phyloP scores from a whole-genome alignment of 1,284 basidiomycete species.

The Hypsizygus ulmarius region DNA sequence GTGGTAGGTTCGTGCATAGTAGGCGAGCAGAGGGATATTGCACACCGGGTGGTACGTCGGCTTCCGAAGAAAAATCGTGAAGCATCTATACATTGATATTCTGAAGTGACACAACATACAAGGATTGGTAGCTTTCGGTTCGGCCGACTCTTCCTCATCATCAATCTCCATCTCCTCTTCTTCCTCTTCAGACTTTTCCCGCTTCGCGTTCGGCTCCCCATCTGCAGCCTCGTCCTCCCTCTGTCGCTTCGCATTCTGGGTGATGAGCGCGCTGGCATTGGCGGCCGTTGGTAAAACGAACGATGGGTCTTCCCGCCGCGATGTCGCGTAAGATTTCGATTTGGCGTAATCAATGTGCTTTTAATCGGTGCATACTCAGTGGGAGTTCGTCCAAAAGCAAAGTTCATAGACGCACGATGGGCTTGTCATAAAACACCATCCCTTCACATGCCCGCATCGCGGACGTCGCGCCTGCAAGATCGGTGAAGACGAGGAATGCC shows the following conservation, averaged over 20 bases:
- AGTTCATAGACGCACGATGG: slow-evolving; percentile 59
- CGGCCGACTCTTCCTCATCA: slow-evolving; percentile 63
- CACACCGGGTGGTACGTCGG: slow-evolving; percentile 45
- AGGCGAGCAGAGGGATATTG: slow-evolving; percentile 64
- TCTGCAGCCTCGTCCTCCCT: slow-evolving; percentile 62
- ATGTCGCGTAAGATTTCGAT: slow-evolving; percentile 79
- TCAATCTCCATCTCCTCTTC: slow-evolving; percentile 88
- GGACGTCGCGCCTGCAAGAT: slow-evolving; percentile 84
- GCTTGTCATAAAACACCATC: slow-evolving; percentile 91
- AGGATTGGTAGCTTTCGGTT: slow-evolving; percentile 32
- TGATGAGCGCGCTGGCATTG: slow-evolving; percentile 45
- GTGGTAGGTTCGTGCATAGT: slow-evolving; percentile 75
- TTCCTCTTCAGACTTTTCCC: slow-evolving; percentile 67
- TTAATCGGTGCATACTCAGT: slow-evolving; percentile 2
- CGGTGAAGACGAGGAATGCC: slow-evolving; percentile 94
- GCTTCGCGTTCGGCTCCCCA: slow-evolving; percentile 57
- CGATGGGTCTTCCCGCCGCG: slow-evolving; percentile 69
- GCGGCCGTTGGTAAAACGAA: slow-evolving; percentile 68
- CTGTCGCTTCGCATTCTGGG: slow-evolving; percentile 57
- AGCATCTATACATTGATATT: slow-evolving; percentile 26
- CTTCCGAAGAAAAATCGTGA: slow-evolving; percentile 30
- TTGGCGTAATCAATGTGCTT: slow-evolving; percentile 89
- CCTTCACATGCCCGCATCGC: slow-evolving; percentile 90
- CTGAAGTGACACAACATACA: slow-evolving; percentile 40
- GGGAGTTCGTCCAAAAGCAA: not conserved